These are phyloP conservation scores for Pisolithus sp. DNA, from an alignment of 768 basidiomycete species.

Conservation along the genomic window DNA sequence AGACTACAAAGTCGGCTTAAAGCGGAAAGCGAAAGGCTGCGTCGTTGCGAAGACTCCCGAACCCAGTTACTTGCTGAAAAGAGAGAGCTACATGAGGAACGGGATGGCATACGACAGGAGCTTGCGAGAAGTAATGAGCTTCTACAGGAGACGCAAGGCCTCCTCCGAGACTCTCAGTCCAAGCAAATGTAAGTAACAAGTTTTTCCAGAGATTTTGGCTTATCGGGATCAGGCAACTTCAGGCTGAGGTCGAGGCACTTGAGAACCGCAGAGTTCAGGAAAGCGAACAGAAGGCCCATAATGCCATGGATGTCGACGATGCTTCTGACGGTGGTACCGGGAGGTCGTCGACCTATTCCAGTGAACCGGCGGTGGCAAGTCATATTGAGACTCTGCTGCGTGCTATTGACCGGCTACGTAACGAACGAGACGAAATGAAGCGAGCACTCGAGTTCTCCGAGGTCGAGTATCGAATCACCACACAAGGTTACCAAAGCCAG, in stretches of 20 bases:
- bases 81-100: conserved; percentile 41
- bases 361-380: conserved; percentile 25
- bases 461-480: conserved; percentile 57
- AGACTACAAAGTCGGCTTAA: conserved; percentile 37
- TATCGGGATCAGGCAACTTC: conserved; percentile 13
- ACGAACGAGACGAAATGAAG: conserved; percentile 56
- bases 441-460: conserved; percentile 64
- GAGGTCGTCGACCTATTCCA: conserved; percentile 3
- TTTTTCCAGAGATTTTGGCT: not conserved
- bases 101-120: conserved; percentile 33
- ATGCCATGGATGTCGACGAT: conserved; percentile 2
- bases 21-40: conserved; percentile 35
- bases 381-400: conserved; percentile 52
- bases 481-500: conserved; percentile 51
- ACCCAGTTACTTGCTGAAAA: conserved; percentile 48
- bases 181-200: conserved; percentile 21
- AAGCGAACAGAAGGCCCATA: not conserved
- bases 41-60: conserved; percentile 37
- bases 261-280: not conserved
- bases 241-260: conserved; percentile 12
- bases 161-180: conserved; percentile 19
- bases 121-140: conserved; percentile 19
- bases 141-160: conserved; percentile 16
- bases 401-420: conserved; percentile 61
- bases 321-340: conserved; percentile 1